A percentile compares a stretch with the other conserved stretches of the same genome.
phyloP scores from a whole-genome alignment of 2,329 filamentous ascomycete genomes.

The Penicillium paneum region DNA sequence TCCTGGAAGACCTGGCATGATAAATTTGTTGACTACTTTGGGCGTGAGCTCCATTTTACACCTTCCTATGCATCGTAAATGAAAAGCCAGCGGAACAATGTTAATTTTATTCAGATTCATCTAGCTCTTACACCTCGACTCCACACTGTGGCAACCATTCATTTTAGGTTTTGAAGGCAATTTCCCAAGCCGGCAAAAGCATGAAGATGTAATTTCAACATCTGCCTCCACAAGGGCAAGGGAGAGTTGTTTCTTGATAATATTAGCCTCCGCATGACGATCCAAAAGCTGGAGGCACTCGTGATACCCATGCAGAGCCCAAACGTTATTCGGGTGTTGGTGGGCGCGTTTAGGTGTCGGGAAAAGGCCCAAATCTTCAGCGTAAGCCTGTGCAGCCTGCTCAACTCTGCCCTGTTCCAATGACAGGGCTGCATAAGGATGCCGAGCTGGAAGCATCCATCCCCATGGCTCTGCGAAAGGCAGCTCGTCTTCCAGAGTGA shows the following conservation, averaged over 20 bases:
- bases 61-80: not conserved
- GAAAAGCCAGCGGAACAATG: not conserved
- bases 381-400: conserved; percentile 56
- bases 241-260: conserved; percentile 49
- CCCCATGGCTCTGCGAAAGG: conserved; percentile 72
- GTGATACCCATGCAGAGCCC: conserved; percentile 69
- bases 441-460: conserved; percentile 71
- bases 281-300: conserved; percentile 62
- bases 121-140: not conserved
- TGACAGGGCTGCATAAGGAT: conserved; percentile 66
- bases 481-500: conserved; percentile 59
- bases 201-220: conserved; percentile 56
- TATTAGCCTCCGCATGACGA: conserved; percentile 44
- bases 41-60: too few relatives aligned
- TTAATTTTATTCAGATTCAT: not conserved
- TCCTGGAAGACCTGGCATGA: not conserved
- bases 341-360: conserved; percentile 58
- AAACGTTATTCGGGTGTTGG: conserved; percentile 69
- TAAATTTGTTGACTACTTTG: not conserved
- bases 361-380: conserved; percentile 58
- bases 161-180: not conserved
- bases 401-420: conserved; percentile 60
- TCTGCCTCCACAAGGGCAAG: conserved; percentile 56
- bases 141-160: conserved; percentile 5
- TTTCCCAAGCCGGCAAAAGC: conserved; percentile 49